A percentile compares a stretch with the other conserved stretches of the same genome.
Conservation (phyloP, 257 asterid genomes). For the Fraxinus excelsior region DNA sequence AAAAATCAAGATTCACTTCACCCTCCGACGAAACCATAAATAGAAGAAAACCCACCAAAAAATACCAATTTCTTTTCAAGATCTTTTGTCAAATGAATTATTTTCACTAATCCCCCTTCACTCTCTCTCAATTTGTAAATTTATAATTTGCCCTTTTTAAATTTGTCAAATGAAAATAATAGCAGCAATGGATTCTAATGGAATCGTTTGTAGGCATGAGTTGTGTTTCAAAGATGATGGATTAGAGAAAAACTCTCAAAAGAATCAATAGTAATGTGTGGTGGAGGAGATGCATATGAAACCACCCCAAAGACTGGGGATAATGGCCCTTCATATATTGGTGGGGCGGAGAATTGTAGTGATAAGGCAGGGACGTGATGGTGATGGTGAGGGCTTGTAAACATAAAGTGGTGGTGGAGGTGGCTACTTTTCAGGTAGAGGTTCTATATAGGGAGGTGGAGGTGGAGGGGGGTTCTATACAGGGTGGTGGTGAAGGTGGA, state of each 20-base stretch:
- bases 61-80: slow-evolving; percentile 29
- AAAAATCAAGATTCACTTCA: slow-evolving; percentile 38
- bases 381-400: slow-evolving; percentile 51
- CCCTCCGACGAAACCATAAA: slow-evolving; percentile 30
- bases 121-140: too few species aligned
- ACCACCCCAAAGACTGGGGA: slow-evolving; percentile 72
- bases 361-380: too few species aligned
- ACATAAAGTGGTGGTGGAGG: slow-evolving; percentile 51
- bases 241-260: slow-evolving; percentile 53
- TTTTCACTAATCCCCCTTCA: too few species aligned
- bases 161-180: too few species aligned
- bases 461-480: slow-evolving; percentile 54
- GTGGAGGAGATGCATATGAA: slow-evolving; percentile 89
- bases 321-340: slow-evolving; percentile 77
- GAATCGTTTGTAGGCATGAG: slow-evolving; percentile 8
- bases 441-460: slow-evolving; percentile 29
- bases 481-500: slow-evolving; percentile 54
- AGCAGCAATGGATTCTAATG: slow-evolving; percentile 17
- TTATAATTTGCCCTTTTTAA: too few species aligned
- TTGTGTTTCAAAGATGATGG: slow-evolving; percentile 37
- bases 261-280: slow-evolving; percentile 86
- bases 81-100: slow-evolving; percentile 40
- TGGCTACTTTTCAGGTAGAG: too few species aligned
- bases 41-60: slow-evolving; percentile 2
- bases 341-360: slow-evolving; percentile 96